Base-by-base conservation (phyloP, 2,329 filamentous ascomycete species). In the Dothistroma septosporum region DNA sequence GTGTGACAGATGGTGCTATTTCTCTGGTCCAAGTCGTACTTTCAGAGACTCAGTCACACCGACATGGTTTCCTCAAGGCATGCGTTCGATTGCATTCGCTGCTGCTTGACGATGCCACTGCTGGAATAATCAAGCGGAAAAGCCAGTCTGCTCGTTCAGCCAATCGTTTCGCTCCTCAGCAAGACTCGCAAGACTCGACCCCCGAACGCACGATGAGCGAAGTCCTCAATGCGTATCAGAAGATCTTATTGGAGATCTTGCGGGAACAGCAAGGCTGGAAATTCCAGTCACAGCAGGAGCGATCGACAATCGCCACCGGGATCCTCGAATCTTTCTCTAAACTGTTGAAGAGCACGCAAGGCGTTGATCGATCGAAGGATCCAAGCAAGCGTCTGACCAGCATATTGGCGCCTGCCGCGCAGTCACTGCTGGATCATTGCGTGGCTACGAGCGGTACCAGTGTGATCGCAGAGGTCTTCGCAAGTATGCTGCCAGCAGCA, bases 261-360 rank as follows among this genome's bases (percentile, higher is more conserved):
- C 92, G 96, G 76, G 94, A 89, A 74, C 90, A 89, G 41, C 85
- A 86, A 32, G 91, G 87, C 5, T 99, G 93, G 94, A 88, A 87
- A 66, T 97, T 95, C 72, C 81, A 84, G 7, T 82, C 83, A 1
- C 81, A 85, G 11, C 79, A 86, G 28, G 87, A 92, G 66, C 86
- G 88, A 48, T 84, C 86, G 55, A 80, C 86, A 59, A 83, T 97
- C 53, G 84, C 90, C 61, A 81, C 82, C 19, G 81, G 82, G 47
- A 85, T 96, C 28, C 82, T 90, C 28, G 82, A 82, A 5, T 83
- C 88, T 14, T 87, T 97, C 70, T 83, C 88, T 64, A 87, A 85
- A 50, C 81, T 96, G 32, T 77, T 97, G 22, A 79, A 82, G 35
- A 88, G 87, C 70, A 86, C 87, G 28, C 92, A 90, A 71, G 88